phyloP scores from a whole-genome alignment of 2,329 filamentous ascomycete genomes.

The Aureobasidium pullulans region DNA sequence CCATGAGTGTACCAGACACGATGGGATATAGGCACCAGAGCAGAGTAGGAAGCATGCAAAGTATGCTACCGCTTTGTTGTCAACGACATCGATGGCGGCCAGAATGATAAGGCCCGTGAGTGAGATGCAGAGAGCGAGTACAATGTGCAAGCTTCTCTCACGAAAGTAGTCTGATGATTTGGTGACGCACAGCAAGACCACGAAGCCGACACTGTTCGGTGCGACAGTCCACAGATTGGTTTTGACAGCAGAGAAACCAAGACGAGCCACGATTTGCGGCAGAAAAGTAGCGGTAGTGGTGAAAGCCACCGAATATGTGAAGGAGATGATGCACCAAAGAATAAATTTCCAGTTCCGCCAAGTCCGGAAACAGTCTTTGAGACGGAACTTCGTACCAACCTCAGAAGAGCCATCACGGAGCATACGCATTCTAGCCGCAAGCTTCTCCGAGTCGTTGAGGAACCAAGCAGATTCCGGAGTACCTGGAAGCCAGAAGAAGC shows the following conservation, averaged over 20 bases:
- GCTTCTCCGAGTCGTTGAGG: slow-evolving; percentile 28
- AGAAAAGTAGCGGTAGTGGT: slow-evolving; percentile 41
- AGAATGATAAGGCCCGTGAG: slow-evolving; percentile 40
- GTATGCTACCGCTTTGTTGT: slow-evolving; percentile 39
- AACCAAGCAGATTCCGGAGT: slow-evolving; percentile 32
- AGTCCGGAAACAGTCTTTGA: slow-evolving; percentile 35
- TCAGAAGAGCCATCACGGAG: slow-evolving; percentile 40
- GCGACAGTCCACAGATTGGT: slow-evolving; percentile 45
- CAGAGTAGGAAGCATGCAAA: slow-evolving; percentile 46
- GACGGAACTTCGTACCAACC: slow-evolving; percentile 31
- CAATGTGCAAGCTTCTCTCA: slow-evolving; percentile 42
- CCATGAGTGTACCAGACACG: slow-evolving; percentile 43
- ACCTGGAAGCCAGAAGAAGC: slow-evolving; percentile 30
- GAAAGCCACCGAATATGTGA: slow-evolving; percentile 44
- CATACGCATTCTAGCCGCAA: slow-evolving; percentile 37
- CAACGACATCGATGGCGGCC: slow-evolving; percentile 35
- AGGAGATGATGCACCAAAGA: slow-evolving; percentile 39
- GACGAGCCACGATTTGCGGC: slow-evolving; percentile 38
- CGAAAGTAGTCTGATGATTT: slow-evolving; percentile 39
- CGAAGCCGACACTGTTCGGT: slow-evolving; percentile 41
- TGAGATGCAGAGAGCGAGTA: slow-evolving; percentile 33
- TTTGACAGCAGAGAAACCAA: slow-evolving; percentile 39
- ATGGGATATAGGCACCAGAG: slow-evolving; percentile 39
- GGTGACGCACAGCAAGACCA: slow-evolving; percentile 38
- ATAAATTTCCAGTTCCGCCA: slow-evolving; percentile 39